Conservation (phyloP, 2,329 filamentous ascomycete genomes). For the Tricladium varicosporioides region DNA sequence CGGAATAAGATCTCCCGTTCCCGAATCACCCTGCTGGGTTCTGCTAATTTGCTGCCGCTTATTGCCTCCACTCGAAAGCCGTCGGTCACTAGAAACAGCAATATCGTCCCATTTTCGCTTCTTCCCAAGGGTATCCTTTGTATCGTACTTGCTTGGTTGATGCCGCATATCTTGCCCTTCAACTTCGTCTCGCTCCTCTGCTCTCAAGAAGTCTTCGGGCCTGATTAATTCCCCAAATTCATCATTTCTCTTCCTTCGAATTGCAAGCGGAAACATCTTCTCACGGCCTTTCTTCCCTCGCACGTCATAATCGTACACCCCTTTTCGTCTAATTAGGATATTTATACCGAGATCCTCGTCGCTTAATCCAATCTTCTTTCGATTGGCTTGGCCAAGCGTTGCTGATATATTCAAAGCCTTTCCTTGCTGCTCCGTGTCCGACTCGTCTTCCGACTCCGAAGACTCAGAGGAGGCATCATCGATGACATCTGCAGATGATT, state of each 20-base stretch:
- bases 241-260: slow-evolving; percentile 75
- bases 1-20: slow-evolving; percentile 44
- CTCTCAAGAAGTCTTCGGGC: slow-evolving; percentile 88
- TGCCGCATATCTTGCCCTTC: slow-evolving; percentile 62
- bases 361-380: slow-evolving; percentile 81
- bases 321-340: slow-evolving; percentile 82
- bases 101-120: slow-evolving; percentile 92
- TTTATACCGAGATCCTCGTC: slow-evolving; percentile 93
- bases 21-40: slow-evolving; percentile 30
- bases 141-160: slow-evolving; percentile 46
- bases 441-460: slow-evolving; percentile 76
- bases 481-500: slow-evolving; percentile 68
- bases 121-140: slow-evolving; percentile 71
- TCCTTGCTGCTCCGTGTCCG: slow-evolving; percentile 86
- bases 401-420: slow-evolving; percentile 87
- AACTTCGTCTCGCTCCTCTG: slow-evolving; percentile 81
- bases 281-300: slow-evolving; percentile 89
- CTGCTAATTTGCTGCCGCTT: slow-evolving; percentile 57
- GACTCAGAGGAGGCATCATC: slow-evolving; percentile 86
- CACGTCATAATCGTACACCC: slow-evolving; percentile 91
- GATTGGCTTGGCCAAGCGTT: slow-evolving; percentile 76
- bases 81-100: slow-evolving; percentile 40
- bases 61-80: slow-evolving; percentile 44
- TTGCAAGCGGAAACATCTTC: slow-evolving; percentile 84
- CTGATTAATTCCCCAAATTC: slow-evolving; percentile 94